Percentiles rank a stretch among this genome's conserved stretches.
Conservation (phyloP, 2,329 filamentous ascomycete genomes). For the Nemania abortiva region DNA sequence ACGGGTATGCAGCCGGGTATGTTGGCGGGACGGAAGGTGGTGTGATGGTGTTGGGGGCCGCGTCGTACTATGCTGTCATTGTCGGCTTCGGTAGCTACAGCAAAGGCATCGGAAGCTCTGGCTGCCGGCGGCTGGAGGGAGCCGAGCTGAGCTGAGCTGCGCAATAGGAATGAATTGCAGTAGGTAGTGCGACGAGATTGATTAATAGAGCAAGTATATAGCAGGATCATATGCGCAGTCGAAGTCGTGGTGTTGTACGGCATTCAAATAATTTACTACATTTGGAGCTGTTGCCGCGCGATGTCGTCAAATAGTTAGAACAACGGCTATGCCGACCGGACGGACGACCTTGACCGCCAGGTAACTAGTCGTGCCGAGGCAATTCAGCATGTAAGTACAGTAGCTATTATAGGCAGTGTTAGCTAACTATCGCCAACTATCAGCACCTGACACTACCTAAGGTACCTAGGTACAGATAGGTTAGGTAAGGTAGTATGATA, state of each 20-base stretch:
- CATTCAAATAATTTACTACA: not conserved
- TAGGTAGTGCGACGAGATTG: slow-evolving; percentile 1
- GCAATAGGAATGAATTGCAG: not conserved
- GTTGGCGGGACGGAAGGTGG: slow-evolving; percentile 2
- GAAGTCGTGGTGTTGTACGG: slow-evolving; percentile 20
- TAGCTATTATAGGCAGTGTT: too few species aligned
- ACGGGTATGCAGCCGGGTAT: not conserved
- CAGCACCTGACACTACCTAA: not conserved
- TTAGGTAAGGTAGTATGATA: not conserved
- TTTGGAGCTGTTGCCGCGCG: not conserved
- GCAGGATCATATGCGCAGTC: not conserved
- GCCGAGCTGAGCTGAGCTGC: not conserved
- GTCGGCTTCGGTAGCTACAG: not conserved
- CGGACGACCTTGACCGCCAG: not conserved
- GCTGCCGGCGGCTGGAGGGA: too few species aligned
- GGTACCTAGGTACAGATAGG: slow-evolving; percentile 2
- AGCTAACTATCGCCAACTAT: too few species aligned
- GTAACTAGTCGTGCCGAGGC: slow-evolving; percentile 18
- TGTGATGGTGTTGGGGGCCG: not conserved
- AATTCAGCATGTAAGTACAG: not conserved
- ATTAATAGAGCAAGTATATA: not conserved
- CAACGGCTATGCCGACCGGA: slow-evolving; percentile 28
- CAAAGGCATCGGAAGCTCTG: not conserved
- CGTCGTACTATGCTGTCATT: slow-evolving; percentile 27
- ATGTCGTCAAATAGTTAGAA: not conserved